phyloP scores from a whole-genome alignment of 1,284 basidiomycete genomes.

The Melampsora americana region DNA sequence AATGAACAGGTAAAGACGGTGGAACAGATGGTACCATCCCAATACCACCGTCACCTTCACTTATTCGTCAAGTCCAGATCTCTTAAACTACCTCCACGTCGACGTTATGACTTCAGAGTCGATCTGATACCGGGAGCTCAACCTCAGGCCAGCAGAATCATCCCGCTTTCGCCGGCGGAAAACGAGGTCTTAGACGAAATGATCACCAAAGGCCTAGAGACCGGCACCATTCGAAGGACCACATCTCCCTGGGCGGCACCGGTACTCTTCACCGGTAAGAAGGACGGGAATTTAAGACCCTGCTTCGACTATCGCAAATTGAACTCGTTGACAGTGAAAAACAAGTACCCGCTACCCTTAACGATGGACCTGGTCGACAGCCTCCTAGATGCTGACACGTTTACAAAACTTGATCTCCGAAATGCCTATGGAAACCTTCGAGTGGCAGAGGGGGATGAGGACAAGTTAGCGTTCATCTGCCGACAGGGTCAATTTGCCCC shows the following conservation, averaged over 20 bases:
- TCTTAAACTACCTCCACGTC: no score
- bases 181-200: not conserved
- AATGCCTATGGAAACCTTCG: not conserved
- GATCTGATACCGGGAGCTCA: no score
- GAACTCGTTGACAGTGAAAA: not conserved
- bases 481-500: not conserved
- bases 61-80: no score
- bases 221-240: not conserved
- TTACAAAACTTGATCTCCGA: not conserved
- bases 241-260: constrained; percentile 4
- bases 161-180: not conserved
- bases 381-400: not conserved
- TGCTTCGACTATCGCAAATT: not conserved
- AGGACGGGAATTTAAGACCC: no score
- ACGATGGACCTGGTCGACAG: not conserved
- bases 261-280: not conserved
- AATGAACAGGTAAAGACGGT: no score
- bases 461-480: not conserved
- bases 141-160: no score
- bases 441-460: not conserved
- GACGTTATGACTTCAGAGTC: no score
- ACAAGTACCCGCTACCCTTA: constrained; percentile 1
- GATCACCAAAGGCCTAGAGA: not conserved
- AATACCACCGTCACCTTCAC: no score
- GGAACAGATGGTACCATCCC: no score